phyloP scores from a whole-genome alignment of 352 stramenopile genomes.

The Phytophthora syringae region DNA sequence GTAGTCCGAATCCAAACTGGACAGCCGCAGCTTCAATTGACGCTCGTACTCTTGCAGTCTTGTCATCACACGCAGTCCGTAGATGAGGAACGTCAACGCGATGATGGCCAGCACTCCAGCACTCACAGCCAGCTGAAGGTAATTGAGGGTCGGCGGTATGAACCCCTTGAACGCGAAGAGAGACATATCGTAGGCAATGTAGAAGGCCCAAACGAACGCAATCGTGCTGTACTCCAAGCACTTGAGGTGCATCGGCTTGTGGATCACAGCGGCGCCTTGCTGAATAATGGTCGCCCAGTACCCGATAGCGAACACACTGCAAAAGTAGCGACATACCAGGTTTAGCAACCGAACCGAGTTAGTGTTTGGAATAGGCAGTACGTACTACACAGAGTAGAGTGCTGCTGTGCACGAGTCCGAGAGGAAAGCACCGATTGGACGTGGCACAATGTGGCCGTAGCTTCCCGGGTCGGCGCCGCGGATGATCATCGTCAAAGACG shows the following conservation, averaged over 20 bases:
- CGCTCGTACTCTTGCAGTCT: constrained; percentile 34
- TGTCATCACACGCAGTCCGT: constrained; percentile 32
- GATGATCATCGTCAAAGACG: constrained; percentile 55
- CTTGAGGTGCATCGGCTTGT: constrained; percentile 37
- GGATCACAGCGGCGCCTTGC: constrained; percentile 38
- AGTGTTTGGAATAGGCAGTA: constrained; percentile 7
- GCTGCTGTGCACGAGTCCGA: constrained; percentile 65
- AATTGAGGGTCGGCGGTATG: constrained; percentile 25
- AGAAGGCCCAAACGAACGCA: constrained; percentile 45
- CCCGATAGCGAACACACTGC: constrained; percentile 54
- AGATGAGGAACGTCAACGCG: constrained; percentile 36
- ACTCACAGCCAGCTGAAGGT: constrained; percentile 37
- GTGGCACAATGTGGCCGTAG: constrained; percentile 58
- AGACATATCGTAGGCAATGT: constrained; percentile 36
- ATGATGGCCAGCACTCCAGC: constrained; percentile 28
- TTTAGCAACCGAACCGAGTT: too few relatives aligned
- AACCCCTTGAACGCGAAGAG: constrained; percentile 49
- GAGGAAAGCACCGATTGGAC: constrained; percentile 49
- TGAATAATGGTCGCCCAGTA: constrained; percentile 73
- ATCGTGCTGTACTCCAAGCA: constrained; percentile 39
- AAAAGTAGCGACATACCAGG: constrained; percentile 9
- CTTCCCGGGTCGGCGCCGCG: constrained; percentile 58
- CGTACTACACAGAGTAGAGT: constrained; percentile 66
- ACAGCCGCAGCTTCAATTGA: constrained; percentile 18
- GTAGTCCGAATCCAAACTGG: constrained; percentile 23